phyloP scores from a whole-genome alignment of 1,139 yeast species.

The Saccharomyces hybrid region DNA sequence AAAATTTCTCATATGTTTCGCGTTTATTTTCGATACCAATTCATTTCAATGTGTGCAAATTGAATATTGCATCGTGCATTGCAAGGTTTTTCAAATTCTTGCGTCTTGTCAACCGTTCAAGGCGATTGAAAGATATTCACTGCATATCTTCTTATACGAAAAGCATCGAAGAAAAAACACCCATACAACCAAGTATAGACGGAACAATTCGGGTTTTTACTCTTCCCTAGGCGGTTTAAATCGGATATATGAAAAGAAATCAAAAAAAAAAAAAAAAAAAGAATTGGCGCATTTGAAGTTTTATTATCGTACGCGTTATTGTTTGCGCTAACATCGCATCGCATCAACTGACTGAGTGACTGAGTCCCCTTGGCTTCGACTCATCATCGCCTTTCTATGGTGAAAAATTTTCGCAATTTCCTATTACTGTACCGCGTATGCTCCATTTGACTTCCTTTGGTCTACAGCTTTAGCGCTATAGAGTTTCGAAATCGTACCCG shows the following conservation, averaged over 20 bases:
- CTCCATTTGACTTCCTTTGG: not conserved
- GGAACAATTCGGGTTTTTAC: not conserved
- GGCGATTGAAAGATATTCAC: not conserved
- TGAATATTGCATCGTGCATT: not conserved
- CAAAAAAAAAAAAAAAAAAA: not conserved
- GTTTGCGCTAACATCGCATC: not conserved
- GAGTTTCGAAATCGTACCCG: not conserved
- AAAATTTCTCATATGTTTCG: not conserved
- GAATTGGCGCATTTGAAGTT: not conserved
- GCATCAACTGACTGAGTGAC: not conserved
- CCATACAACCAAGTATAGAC: not conserved
- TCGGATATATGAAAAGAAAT: not conserved
- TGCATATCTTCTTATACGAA: not conserved
- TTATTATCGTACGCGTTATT: not conserved
- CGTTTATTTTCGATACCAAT: not conserved
- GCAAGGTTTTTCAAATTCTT: not conserved
- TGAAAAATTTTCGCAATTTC: not conserved
- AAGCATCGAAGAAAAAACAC: not conserved
- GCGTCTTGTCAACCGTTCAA: not conserved
- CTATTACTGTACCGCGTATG: not conserved
- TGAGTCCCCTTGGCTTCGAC: not conserved
- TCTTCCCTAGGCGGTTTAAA: not conserved
- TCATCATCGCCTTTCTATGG: not conserved
- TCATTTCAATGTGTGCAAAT: not conserved
- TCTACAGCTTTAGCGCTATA: not conserved